Percentiles rank a stretch among this genome's conserved stretches.
phyloP scores from a whole-genome alignment of 2,329 filamentous ascomycete genomes.

The Xylariaceae sp. region DNA sequence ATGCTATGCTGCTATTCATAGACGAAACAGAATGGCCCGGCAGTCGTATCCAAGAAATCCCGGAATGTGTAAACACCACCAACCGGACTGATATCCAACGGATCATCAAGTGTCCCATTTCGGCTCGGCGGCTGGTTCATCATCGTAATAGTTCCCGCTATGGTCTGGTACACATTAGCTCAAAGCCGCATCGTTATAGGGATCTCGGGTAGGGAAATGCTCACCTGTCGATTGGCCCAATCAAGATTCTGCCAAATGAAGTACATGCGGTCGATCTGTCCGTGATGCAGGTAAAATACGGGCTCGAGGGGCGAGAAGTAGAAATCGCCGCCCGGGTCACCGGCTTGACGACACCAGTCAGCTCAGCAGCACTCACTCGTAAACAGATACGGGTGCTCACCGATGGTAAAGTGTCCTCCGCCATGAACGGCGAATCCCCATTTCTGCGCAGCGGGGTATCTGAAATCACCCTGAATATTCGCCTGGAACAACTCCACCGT shows the following conservation, averaged over 20 bases:
- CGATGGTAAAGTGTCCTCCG: conserved; percentile 34
- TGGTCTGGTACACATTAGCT: conserved; percentile 24
- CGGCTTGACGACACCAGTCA: conserved; percentile 25
- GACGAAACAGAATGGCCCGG: conserved; percentile 43
- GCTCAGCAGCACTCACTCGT: background rate
- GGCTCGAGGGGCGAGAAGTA: conserved; percentile 43
- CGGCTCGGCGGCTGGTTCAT: conserved; percentile 37
- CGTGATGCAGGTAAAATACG: conserved; percentile 44
- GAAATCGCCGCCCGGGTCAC: conserved; percentile 44
- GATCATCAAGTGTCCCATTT: conserved; percentile 40
- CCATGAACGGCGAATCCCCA: conserved; percentile 30
- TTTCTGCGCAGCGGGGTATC: conserved; percentile 23
- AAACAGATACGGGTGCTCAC: conserved; percentile 14
- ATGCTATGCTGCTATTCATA: conserved; percentile 32
- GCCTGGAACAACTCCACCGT: conserved; percentile 39
- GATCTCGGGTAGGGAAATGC: background rate
- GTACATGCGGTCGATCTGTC: conserved; percentile 43
- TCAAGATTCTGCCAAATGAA: conserved; percentile 48
- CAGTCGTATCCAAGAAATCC: conserved; percentile 39
- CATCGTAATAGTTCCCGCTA: conserved; percentile 40
- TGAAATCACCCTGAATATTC: conserved; percentile 37
- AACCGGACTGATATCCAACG: conserved; percentile 26
- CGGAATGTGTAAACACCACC: conserved; percentile 25
- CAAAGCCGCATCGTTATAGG: background rate
- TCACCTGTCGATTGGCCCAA: conserved; percentile 34